These are phyloP conservation scores for Cetraspora pellucida DNA, from an alignment of 192 early-diverging fungal genomes.

Conservation along the genomic window DNA sequence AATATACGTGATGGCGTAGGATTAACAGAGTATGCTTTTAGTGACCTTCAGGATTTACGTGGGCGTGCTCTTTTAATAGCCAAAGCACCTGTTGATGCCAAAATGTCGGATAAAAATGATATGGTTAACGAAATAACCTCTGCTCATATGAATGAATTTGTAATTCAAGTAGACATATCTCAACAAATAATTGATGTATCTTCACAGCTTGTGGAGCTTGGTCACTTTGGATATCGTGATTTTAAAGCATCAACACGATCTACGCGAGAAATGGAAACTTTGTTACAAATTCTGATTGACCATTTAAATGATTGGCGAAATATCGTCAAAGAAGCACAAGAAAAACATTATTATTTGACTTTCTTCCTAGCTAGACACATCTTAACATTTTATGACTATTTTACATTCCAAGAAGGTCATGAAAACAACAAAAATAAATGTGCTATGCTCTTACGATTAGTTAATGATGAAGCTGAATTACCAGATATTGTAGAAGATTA, in stretches of 20 bases:
- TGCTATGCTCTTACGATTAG: not conserved
- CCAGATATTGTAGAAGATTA: not conserved
- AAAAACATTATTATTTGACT: conserved; percentile 17
- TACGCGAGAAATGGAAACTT: too few species aligned
- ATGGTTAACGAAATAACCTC: not conserved
- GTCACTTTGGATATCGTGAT: too few species aligned
- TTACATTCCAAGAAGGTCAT: not conserved
- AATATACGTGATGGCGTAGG: too few species aligned
- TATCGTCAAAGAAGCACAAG: not conserved
- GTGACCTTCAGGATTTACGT: conserved; percentile 25
- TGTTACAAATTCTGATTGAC: not conserved
- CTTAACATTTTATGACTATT: conserved; percentile 17
- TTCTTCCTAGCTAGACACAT: conserved; percentile 7
- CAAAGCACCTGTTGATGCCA: not conserved
- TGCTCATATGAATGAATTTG: too few species aligned
- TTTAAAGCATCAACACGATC: too few species aligned
- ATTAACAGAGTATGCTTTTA: not conserved
- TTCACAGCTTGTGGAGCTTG: too few species aligned
- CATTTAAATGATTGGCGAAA: conserved; percentile 2
- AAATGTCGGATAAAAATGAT: not conserved
- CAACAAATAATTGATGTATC: too few species aligned
- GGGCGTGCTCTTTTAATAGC: conserved; percentile 26
- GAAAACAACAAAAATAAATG: not conserved
- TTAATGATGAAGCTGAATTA: not conserved
- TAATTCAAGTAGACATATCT: too few species aligned